Evolutionary conservation across 148 eudicot genomes (phyloP).

Genomic region (Silene conica): DNA sequence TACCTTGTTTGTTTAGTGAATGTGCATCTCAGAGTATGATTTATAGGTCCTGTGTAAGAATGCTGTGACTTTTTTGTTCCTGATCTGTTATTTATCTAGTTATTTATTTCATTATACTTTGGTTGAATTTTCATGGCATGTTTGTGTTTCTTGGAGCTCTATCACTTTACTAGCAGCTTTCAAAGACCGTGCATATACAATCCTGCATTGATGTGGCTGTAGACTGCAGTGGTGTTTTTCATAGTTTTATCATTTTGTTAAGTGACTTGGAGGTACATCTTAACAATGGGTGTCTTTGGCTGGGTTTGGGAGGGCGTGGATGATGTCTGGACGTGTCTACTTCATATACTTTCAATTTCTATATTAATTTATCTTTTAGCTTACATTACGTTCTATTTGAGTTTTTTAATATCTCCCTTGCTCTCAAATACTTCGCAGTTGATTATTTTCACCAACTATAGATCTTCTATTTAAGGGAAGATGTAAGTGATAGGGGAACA

Average conservation of each 20-base stretch:
- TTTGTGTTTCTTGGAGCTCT: neutral
- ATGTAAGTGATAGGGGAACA: too few relatives aligned
- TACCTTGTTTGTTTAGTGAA: constrained; percentile 5
- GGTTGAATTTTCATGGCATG: neutral
- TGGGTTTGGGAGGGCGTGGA: too few relatives aligned
- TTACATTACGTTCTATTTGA: neutral
- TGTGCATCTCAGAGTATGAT: neutral
- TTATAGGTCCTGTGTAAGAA: neutral
- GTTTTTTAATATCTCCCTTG: neutral
- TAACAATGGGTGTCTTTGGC: too few relatives aligned
- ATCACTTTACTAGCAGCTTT: neutral
- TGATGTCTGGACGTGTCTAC: too few relatives aligned
- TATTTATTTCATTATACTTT: neutral
- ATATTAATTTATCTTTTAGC: neutral
- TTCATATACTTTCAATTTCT: neutral
- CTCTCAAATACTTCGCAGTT: too few relatives aligned
- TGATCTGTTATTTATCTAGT: neutral
- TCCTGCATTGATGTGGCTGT: neutral
- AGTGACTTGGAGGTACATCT: too few relatives aligned
- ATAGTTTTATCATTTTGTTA: neutral
- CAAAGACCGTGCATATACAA: neutral
- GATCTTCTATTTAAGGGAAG: too few relatives aligned
- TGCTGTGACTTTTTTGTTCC: neutral
- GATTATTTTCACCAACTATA: too few relatives aligned
- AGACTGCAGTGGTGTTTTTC: neutral